These are phyloP conservation scores for Elsinoe fawcettii DNA, from an alignment of 2,329 filamentous ascomycete species.

Conservation along the genomic window DNA sequence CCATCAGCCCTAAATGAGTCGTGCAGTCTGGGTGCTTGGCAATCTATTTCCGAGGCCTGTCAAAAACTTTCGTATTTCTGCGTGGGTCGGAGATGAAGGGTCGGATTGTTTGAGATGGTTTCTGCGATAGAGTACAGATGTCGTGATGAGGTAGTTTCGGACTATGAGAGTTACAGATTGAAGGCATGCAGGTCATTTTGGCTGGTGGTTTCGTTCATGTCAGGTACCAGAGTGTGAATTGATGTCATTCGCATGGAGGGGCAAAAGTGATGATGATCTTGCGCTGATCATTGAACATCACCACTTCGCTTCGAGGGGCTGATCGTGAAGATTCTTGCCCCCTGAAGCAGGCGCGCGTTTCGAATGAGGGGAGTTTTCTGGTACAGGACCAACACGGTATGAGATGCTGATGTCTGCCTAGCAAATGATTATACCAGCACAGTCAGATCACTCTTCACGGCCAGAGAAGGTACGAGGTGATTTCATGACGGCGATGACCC, in stretches of 20 bases:
- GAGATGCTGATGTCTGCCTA: neutral
- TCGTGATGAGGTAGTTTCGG: neutral
- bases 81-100: neutral
- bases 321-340: neutral
- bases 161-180: neutral
- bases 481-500: neutral
- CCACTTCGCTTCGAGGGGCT: neutral
- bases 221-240: neutral
- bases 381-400: neutral
- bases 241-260: neutral
- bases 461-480: too few species aligned
- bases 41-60: neutral
- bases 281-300: neutral
- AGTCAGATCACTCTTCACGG: neutral
- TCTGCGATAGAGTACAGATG: neutral
- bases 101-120: neutral
- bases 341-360: neutral
- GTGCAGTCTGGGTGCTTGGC: neutral
- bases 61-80: too few species aligned
- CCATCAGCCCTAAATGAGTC: slow-evolving; percentile 12
- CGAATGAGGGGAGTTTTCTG: neutral
- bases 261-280: neutral
- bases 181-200: neutral
- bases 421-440: too few species aligned
- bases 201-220: neutral